These are phyloP conservation scores for Arctostaphylos glauca DNA, from an alignment of 148 eudicot genomes.

Conservation along the genomic window DNA sequence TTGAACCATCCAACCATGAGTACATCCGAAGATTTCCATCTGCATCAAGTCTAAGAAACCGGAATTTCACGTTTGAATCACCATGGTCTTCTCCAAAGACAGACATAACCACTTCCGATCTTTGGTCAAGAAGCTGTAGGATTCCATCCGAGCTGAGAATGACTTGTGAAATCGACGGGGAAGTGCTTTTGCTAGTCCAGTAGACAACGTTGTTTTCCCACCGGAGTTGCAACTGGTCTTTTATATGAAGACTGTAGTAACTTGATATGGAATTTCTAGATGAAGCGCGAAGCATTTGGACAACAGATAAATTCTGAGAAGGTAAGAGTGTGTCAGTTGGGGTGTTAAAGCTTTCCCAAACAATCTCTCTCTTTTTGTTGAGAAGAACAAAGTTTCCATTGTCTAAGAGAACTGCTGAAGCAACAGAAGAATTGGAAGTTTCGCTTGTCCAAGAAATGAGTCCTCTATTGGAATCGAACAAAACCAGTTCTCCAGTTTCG, in stretches of 20 bases:
- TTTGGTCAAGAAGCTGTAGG: constrained; percentile 46
- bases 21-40: constrained; percentile 68
- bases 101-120: constrained; percentile 43
- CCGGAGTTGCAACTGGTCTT: constrained; percentile 42
- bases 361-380: constrained; percentile 30
- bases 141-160: constrained; percentile 42
- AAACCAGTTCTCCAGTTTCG: constrained; percentile 39
- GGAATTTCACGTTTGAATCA: constrained; percentile 40
- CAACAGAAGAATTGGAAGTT: constrained; percentile 36
- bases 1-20: constrained; percentile 48
- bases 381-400: constrained; percentile 55
- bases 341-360: constrained; percentile 67
- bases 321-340: constrained; percentile 65
- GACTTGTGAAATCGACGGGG: constrained; percentile 25
- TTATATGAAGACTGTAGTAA: constrained; percentile 44
- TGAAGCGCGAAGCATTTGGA: constrained; percentile 45
- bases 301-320: constrained; percentile 42
- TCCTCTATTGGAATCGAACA: constrained; percentile 40
- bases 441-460: constrained; percentile 48
- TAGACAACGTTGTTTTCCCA: constrained; percentile 44
- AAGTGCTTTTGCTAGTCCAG: constrained; percentile 44
- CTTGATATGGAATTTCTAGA: constrained; percentile 49
- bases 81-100: constrained; percentile 51
- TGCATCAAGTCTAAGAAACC: constrained; percentile 58
- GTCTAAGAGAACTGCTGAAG: constrained; percentile 48